Percentiles rank a stretch among this genome's conserved stretches.
phyloP scores from a whole-genome alignment of 106 monocot species.

The Platanthera zijinensis region DNA sequence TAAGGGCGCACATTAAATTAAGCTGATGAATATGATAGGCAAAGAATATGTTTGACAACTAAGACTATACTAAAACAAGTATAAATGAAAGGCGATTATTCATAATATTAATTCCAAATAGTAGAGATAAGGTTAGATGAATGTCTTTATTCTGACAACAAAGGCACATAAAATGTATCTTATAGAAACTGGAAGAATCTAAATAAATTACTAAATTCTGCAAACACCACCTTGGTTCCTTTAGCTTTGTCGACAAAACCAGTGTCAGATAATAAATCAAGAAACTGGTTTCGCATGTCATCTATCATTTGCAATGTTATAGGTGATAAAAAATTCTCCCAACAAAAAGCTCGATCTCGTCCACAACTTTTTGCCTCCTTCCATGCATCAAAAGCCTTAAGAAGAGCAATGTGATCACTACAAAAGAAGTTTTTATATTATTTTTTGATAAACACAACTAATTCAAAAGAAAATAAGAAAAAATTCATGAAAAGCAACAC shows the following conservation, averaged over 20 bases:
- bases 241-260: slow-evolving; percentile 79
- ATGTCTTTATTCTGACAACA: background rate
- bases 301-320: slow-evolving; percentile 92
- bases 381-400: slow-evolving; percentile 91
- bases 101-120: no score
- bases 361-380: slow-evolving; percentile 67
- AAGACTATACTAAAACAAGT: no score
- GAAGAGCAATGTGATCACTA: slow-evolving; percentile 96
- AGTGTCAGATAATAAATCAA: slow-evolving; percentile 82
- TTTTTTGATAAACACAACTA: background rate
- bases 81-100: no score
- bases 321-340: slow-evolving; percentile 93
- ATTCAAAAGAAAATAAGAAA: background rate
- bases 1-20: no score
- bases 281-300: slow-evolving; percentile 85
- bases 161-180: background rate
- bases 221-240: slow-evolving; percentile 57
- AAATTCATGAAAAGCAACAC: background rate
- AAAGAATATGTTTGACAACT: no score
- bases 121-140: no score
- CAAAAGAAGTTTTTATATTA: background rate
- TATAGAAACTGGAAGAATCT: background rate
- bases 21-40: no score
- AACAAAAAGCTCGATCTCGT: slow-evolving; percentile 79
- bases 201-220: background rate